Conservation (phyloP, 768 basidiomycete genomes). For the Suillus weaverae region DNA sequence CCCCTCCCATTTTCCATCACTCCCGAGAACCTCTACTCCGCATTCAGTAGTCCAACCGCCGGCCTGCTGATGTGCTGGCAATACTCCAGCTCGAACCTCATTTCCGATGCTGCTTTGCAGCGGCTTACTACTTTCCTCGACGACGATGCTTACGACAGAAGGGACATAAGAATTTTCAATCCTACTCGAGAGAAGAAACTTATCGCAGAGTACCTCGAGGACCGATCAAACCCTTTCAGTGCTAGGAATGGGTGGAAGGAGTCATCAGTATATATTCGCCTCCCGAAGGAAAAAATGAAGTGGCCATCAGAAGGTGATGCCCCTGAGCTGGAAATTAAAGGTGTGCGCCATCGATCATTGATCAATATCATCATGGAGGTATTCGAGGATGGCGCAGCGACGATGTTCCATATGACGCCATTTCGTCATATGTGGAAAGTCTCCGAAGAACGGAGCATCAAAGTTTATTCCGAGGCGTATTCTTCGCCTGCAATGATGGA, state of each 20-base stretch:
- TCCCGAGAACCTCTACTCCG: not conserved
- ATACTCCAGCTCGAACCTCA: not conserved
- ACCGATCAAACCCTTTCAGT: conserved; percentile 1
- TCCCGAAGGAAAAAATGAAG: conserved; percentile 8
- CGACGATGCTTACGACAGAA: conserved; percentile 19
- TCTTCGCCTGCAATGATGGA: conserved; percentile 3
- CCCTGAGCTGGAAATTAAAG: conserved; percentile 2
- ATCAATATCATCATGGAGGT: conserved; percentile 1
- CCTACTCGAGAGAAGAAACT: not conserved
- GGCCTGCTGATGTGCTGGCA: not conserved
- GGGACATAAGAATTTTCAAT: conserved; percentile 22
- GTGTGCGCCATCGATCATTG: conserved; percentile 5
- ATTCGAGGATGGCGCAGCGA: not conserved
- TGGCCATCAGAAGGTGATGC: not conserved
- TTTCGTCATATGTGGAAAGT: conserved; percentile 25
- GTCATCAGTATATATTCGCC: not conserved
- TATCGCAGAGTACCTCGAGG: conserved; percentile 1
- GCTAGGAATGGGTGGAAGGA: conserved; percentile 8
- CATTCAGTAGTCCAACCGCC: not conserved
- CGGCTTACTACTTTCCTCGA: conserved; percentile 25
- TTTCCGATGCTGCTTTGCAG: conserved; percentile 10
- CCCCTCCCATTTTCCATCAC: not conserved
- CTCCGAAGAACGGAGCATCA: not conserved
- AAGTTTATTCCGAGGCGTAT: conserved; percentile 2
- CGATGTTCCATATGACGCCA: conserved; percentile 23